Percentiles rank a stretch among this genome's conserved stretches.
These are phyloP conservation scores for Picochlorum sp. DNA, from an alignment of 139 green algal genomes.

Conservation along the genomic window DNA sequence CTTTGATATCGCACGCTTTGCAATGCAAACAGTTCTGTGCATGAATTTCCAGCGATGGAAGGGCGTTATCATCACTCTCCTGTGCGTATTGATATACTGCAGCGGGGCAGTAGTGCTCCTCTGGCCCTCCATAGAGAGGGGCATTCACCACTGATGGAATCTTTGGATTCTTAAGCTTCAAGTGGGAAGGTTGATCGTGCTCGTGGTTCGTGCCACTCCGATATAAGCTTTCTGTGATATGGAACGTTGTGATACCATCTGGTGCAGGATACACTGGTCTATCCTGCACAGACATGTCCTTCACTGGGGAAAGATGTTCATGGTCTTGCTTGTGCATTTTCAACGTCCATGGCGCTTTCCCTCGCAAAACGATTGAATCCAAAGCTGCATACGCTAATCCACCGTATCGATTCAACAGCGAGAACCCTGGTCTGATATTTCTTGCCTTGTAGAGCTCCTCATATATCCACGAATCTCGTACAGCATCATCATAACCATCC, in stretches of 20 bases:
- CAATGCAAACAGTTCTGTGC: conserved; percentile 97
- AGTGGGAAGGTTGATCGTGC: conserved; percentile 86
- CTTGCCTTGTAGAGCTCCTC: conserved; percentile 52
- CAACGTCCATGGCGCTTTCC: conserved; percentile 74
- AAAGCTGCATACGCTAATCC: conserved; percentile 70
- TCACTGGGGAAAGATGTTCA: conserved; percentile 38
- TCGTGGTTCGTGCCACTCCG: conserved; percentile 85
- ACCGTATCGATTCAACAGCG: conserved; percentile 30
- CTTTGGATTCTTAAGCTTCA: conserved; percentile 56
- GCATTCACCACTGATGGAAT: conserved; percentile 63
- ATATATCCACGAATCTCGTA: conserved; percentile 51
- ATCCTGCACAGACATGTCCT: conserved; percentile 18
- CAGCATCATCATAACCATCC: neutral
- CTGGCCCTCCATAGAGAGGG: conserved; percentile 65
- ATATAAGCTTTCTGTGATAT: conserved; percentile 71
- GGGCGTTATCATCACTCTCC: neutral
- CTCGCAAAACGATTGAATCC: conserved; percentile 59
- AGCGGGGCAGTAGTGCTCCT: conserved; percentile 67
- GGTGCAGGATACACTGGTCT: conserved; percentile 68
- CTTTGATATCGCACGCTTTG: conserved; percentile 94
- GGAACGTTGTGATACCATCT: conserved; percentile 80
- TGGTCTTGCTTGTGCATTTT: conserved; percentile 52
- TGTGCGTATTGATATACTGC: conserved; percentile 85
- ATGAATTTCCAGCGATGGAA: conserved; percentile 70
- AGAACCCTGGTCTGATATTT: conserved; percentile 75